Conservation (phyloP, 2,329 filamentous ascomycete species). For the Ophiocordyceps camponoti-floridani region DNA sequence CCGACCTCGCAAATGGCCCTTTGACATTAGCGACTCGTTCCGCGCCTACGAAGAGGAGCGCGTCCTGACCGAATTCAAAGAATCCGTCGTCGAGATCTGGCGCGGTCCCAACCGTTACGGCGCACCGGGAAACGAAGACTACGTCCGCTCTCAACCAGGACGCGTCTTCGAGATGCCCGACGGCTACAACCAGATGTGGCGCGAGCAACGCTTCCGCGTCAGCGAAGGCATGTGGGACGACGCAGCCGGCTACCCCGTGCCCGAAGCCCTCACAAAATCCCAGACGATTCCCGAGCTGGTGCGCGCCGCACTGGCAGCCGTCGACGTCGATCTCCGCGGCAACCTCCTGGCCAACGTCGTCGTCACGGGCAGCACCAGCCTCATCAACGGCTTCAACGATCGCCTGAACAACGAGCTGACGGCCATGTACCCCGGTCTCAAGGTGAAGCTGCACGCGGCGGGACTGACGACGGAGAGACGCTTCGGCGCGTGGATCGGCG, state of each 20-base stretch:
- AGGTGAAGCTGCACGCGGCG: slow-evolving; percentile 77
- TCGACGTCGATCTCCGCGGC: slow-evolving; percentile 78
- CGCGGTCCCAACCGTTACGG: slow-evolving; percentile 54
- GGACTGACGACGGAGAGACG: slow-evolving; percentile 75
- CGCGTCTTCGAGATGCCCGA: slow-evolving; percentile 95
- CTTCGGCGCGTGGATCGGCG: slow-evolving; percentile 91
- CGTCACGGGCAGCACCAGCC: slow-evolving; percentile 71
- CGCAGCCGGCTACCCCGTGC: slow-evolving; percentile 44
- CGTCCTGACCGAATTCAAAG: slow-evolving; percentile 89
- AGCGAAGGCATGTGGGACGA: slow-evolving; percentile 87
- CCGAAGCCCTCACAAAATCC: slow-evolving; percentile 38
- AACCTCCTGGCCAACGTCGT: slow-evolving; percentile 79
- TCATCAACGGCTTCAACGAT: slow-evolving; percentile 86
- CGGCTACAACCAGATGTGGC: slow-evolving; percentile 90
- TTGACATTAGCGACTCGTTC: slow-evolving; percentile 50
- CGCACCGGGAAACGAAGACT: slow-evolving; percentile 55
- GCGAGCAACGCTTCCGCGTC: slow-evolving; percentile 68
- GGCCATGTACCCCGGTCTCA: slow-evolving; percentile 63
- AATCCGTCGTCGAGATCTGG: slow-evolving; percentile 92
- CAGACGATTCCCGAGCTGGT: slow-evolving; percentile 78
- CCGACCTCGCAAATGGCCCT: slow-evolving; percentile 51
- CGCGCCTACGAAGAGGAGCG: slow-evolving; percentile 77
- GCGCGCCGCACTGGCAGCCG: slow-evolving; percentile 54
- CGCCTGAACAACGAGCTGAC: slow-evolving; percentile 72
- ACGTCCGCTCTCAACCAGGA: slow-evolving; percentile 53